These are phyloP conservation scores for Cichorium intybus DNA, from an alignment of 140 eudicot genomes.

Conservation along the genomic window DNA sequence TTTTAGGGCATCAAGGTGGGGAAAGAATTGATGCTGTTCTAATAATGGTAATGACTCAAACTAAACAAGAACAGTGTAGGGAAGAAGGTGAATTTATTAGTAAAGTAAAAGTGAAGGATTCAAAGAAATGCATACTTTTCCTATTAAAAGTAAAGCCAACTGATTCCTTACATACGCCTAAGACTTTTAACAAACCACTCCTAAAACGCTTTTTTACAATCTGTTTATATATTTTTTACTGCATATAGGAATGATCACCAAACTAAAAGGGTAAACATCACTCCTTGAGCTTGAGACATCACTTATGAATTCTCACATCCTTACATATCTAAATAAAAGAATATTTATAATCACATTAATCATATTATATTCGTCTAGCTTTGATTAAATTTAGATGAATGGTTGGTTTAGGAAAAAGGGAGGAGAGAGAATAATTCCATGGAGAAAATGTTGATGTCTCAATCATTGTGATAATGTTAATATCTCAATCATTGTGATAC, in stretches of 20 bases:
- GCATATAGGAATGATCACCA: not conserved
- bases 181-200: not conserved
- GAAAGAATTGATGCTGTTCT: conserved; percentile 31
- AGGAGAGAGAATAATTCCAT: not conserved
- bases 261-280: not conserved
- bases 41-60: conserved; percentile 19
- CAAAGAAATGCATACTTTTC: conserved; percentile 19
- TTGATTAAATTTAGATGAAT: not conserved
- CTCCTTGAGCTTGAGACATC: no score
- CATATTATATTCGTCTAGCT: not conserved
- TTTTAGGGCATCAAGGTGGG: conserved; percentile 22
- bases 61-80: conserved; percentile 24
- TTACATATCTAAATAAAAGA: not conserved
- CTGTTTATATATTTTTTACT: not conserved
- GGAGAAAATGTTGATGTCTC: not conserved
- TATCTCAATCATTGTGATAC: not conserved
- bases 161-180: conserved; percentile 23
- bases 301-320: no score
- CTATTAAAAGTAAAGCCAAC: conserved; percentile 15
- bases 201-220: not conserved
- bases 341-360: not conserved
- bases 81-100: conserved; percentile 18
- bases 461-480: no score
- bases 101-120: conserved; percentile 17
- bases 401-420: not conserved